These are phyloP conservation scores for Gleditsia sinensis DNA, from an alignment of 306 rosid species.

Conservation along the genomic window DNA sequence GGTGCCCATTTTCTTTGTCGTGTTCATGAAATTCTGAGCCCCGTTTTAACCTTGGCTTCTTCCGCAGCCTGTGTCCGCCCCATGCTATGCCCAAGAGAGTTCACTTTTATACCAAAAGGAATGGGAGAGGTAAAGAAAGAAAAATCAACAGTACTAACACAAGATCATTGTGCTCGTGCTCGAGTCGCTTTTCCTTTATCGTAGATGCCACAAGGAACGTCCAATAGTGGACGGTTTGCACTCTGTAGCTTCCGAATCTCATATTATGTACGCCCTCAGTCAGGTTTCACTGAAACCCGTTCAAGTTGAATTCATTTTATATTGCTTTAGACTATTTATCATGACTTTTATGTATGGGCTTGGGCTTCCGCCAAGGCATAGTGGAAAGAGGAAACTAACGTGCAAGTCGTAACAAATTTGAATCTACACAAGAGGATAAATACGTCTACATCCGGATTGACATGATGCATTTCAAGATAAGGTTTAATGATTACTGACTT, in stretches of 20 bases:
- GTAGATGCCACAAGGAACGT: too few relatives aligned
- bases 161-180: too few relatives aligned
- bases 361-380: background rate
- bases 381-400: background rate
- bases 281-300: background rate
- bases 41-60: slow-evolving; percentile 30
- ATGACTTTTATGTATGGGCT: background rate
- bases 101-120: too few relatives aligned
- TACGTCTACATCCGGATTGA: background rate
- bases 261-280: too few relatives aligned
- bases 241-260: too few relatives aligned
- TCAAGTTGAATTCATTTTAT: background rate
- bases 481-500: background rate
- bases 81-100: slow-evolving; percentile 22
- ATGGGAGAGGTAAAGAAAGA: too few relatives aligned
- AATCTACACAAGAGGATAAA: background rate
- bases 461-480: slow-evolving; percentile 8
- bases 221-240: too few relatives aligned
- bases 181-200: too few relatives aligned
- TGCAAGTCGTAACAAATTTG: background rate
- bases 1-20: slow-evolving; percentile 50
- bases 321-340: background rate
- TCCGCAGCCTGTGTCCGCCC: slow-evolving; percentile 13
- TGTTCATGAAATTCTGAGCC: slow-evolving; percentile 34
- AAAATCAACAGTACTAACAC: too few relatives aligned